Conservation (phyloP, 345 rosid species). For the Pistacia atlantica region DNA sequence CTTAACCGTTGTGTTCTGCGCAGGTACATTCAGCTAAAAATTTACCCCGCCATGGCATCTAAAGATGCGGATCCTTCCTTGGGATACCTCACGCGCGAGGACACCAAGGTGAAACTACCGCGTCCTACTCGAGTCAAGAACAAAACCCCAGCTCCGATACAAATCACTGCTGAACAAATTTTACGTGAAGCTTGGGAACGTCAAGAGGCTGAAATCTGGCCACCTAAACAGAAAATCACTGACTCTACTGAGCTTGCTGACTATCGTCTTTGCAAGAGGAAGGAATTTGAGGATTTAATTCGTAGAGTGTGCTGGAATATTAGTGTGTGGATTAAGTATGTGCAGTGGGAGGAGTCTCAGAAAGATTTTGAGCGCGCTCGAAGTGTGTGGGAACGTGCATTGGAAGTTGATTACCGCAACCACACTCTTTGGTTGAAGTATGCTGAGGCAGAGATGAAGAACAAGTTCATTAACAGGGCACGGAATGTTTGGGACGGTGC, state of each 20-base stretch:
- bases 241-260: constrained; percentile 63
- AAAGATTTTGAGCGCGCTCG: constrained; percentile 84
- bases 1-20: no score
- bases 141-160: constrained; percentile 85
- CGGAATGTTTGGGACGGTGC: constrained; percentile 92
- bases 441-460: constrained; percentile 90
- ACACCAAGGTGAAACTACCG: constrained; percentile 85
- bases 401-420: constrained; percentile 71
- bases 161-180: constrained; percentile 89
- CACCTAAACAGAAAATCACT: constrained; percentile 82
- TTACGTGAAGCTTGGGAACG: constrained; percentile 75
- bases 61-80: constrained; percentile 69
- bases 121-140: constrained; percentile 58
- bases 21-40: not conserved
- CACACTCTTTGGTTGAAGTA: constrained; percentile 90
- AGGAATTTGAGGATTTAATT: constrained; percentile 78
- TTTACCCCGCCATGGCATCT: constrained; percentile 35
- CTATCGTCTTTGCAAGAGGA: constrained; percentile 68
- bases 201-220: constrained; percentile 85
- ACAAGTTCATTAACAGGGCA: constrained; percentile 52
- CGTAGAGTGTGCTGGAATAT: constrained; percentile 65
- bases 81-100: constrained; percentile 52
- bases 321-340: constrained; percentile 82
- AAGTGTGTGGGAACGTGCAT: constrained; percentile 88
- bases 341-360: constrained; percentile 93